Base-by-base conservation (phyloP, 495 filamentous ascomycete species). In the Astrothelium macrocarpum region DNA sequence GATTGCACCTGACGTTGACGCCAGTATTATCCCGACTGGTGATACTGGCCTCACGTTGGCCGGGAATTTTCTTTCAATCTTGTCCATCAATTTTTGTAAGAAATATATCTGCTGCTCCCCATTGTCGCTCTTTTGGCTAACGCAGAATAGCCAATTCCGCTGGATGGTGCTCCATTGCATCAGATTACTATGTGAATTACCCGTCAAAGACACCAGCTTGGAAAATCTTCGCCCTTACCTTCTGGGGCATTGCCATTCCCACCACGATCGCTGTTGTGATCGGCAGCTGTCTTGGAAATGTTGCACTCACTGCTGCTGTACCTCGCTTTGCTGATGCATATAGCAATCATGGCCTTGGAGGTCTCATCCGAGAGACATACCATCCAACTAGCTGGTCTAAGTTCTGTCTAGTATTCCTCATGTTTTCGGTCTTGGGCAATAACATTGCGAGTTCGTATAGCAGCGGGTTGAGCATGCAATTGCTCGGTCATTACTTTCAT, bases 141-240 rank as follows among this genome's bases (percentile, higher is more conserved):
- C 39, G 18, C 23, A 45, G 9, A 23, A 29, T 32, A 56, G 63
- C 56, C 25, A 65, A 60, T 32, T 60, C 64, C 84, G 64, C 69
- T 3, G 60, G 53, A 14, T 73, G 85, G 82, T 78, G 77, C 28
- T 82, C 84, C 4, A 82, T 85, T 49, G 82, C 80, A 0, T 78
- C 79, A 0, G 85, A 87, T 66, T 87, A 82, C 67, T 86, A 86
- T 67, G 82, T 83, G 9, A 78, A 85, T 43, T 86, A 85, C 65
- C 84, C 84, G 0, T 77, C 75, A 59, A 71, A 78, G 26, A 81
- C 79, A 7, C 73, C 76, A 23, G 76, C 77, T 59, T 67, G 75
- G 56, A 84, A 80, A 65, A 75, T 86, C 23, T 87, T 85, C 63
- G 31, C 73, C 62, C 61, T 81, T 25, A 81, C 80, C 0, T 73